A percentile compares a stretch with the other conserved stretches of the same genome.
These are phyloP conservation scores for Barnettozyma populi DNA, from an alignment of 805 yeast genomes.

Conservation along the genomic window DNA sequence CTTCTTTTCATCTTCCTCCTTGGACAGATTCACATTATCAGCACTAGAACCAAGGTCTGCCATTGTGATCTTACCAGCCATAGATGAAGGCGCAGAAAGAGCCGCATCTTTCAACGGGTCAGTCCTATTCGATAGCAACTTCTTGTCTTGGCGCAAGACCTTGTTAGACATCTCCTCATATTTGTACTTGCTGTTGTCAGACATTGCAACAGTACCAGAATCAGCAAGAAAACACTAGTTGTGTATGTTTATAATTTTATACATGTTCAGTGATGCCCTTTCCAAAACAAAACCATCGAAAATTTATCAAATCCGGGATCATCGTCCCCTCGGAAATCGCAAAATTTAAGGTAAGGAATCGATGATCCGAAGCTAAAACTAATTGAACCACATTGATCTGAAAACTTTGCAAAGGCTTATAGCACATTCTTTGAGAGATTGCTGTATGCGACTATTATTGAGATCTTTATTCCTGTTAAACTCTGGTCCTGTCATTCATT, in stretches of 20 bases:
- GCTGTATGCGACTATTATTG: slow-evolving; percentile 1
- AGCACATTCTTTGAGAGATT: not conserved
- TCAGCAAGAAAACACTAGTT: not conserved
- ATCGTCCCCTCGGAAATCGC: slow-evolving; percentile 1
- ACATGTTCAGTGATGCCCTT: not conserved
- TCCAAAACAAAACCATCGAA: not conserved
- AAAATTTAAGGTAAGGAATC: not conserved
- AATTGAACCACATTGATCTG: no score
- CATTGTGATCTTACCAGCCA: slow-evolving; percentile 61
- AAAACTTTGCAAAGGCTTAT: not conserved
- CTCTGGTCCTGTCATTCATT: not conserved
- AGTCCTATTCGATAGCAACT: slow-evolving; percentile 39
- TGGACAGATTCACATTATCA: slow-evolving; percentile 9
- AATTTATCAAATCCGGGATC: slow-evolving; percentile 1
- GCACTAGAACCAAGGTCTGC: slow-evolving; percentile 60
- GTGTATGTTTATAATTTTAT: no score
- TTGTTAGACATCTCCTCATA: slow-evolving; percentile 75
- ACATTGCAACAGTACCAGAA: slow-evolving; percentile 1
- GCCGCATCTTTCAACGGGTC: slow-evolving; percentile 41
- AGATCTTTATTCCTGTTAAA: not conserved
- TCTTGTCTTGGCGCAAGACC: slow-evolving; percentile 56
- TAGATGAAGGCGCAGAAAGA: slow-evolving; percentile 61
- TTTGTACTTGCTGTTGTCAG: slow-evolving; percentile 35
- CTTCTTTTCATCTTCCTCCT: slow-evolving; percentile 18
- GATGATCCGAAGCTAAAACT: not conserved